phyloP scores from a whole-genome alignment of 1,284 basidiomycete genomes.

The Pyrrhoderma lamaoense region DNA sequence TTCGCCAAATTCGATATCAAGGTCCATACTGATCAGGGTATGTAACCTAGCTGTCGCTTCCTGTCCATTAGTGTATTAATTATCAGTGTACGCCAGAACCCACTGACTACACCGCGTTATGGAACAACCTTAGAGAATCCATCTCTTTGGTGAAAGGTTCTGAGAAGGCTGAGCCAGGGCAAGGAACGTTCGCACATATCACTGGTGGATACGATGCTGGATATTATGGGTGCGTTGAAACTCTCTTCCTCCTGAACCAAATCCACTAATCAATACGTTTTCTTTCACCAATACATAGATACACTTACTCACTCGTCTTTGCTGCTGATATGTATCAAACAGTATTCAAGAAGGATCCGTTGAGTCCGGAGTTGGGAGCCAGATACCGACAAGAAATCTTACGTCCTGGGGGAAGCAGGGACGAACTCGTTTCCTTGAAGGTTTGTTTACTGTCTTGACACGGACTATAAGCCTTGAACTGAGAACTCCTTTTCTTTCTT shows the following conservation, averaged over 20 bases:
- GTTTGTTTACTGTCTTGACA: slow-evolving; percentile 23
- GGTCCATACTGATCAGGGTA: slow-evolving; percentile 65
- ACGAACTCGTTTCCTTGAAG: slow-evolving; percentile 52
- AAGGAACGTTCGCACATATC: slow-evolving; percentile 65
- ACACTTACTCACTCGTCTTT: slow-evolving; percentile 68
- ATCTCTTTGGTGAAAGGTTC: slow-evolving; percentile 61
- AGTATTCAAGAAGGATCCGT: slow-evolving; percentile 71
- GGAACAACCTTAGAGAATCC: slow-evolving; percentile 61
- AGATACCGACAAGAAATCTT: slow-evolving; percentile 50
- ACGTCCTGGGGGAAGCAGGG: slow-evolving; percentile 46
- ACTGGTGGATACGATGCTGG: slow-evolving; percentile 73
- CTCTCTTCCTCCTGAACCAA: background rate
- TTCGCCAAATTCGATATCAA: slow-evolving; percentile 75
- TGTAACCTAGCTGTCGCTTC: slow-evolving; percentile 7
- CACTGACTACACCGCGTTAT: slow-evolving; percentile 65
- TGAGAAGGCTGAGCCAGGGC: slow-evolving; percentile 55
- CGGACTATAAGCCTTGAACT: background rate
- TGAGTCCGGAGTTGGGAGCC: slow-evolving; percentile 52
- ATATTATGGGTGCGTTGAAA: slow-evolving; percentile 67
- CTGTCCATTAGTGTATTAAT: background rate
- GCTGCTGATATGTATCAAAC: slow-evolving; percentile 75
- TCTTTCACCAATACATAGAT: slow-evolving; percentile 29
- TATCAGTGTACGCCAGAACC: slow-evolving; percentile 32
- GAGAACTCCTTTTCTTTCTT: background rate
- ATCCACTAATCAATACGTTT: background rate